A percentile compares a stretch with the other conserved stretches of the same genome.
These are phyloP conservation scores for Notholithocarpus densiflorus DNA, from an alignment of 306 rosid species.

Conservation along the genomic window DNA sequence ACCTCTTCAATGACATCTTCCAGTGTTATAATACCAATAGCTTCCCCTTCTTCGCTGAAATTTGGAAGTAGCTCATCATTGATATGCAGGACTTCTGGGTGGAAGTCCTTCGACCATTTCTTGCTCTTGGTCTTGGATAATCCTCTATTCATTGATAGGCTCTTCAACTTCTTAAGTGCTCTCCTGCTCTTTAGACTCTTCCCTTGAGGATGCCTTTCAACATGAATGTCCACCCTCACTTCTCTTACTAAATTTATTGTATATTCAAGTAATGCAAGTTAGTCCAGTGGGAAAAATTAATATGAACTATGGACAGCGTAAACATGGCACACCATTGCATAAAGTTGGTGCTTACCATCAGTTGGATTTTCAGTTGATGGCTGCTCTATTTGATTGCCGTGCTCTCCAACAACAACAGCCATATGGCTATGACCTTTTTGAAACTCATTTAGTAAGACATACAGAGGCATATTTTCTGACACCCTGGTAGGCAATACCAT, in stretches of 20 bases:
- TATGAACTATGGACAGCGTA: not conserved
- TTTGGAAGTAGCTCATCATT: constrained; percentile 64
- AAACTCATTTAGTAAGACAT: constrained; percentile 91
- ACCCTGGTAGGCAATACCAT: constrained; percentile 40
- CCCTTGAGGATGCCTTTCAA: constrained; percentile 51
- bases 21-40: constrained; percentile 86
- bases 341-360: constrained; percentile 41
- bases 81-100: constrained; percentile 78
- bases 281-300: not conserved
- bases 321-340: not conserved
- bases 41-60: constrained; percentile 73
- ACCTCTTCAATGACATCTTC: constrained; percentile 98
- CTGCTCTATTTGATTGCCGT: constrained; percentile 28
- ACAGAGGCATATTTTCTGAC: constrained; percentile 70
- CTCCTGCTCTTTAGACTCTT: constrained; percentile 50
- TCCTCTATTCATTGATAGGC: constrained; percentile 49
- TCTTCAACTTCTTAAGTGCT: constrained; percentile 62
- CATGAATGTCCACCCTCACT: constrained; percentile 68
- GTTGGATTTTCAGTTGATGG: constrained; percentile 27
- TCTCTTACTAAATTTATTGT: constrained; percentile 43
- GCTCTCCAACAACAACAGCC: constrained; percentile 69
- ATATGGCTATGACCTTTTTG: constrained; percentile 98
- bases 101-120: constrained; percentile 73
- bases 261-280: not conserved
- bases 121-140: constrained; percentile 60